phyloP scores from a whole-genome alignment of 495 filamentous ascomycete genomes.

The Viridothelium virens region DNA sequence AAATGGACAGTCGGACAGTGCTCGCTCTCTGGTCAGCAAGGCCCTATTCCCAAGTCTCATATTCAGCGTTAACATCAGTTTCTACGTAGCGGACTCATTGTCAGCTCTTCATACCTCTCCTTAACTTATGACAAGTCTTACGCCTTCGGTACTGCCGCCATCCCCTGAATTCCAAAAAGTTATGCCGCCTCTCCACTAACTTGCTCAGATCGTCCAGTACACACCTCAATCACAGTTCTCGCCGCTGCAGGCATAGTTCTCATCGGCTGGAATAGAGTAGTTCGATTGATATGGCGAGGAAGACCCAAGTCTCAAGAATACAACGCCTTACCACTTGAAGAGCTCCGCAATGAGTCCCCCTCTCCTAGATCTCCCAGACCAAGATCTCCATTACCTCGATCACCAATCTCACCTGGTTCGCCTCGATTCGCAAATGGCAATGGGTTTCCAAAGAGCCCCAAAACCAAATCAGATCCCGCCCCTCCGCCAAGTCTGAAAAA shows the following conservation, averaged over 20 bases:
- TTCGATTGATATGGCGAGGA: conserved; percentile 1
- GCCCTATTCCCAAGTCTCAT: not conserved
- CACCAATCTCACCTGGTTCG: not conserved
- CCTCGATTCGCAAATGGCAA: conserved; percentile 8
- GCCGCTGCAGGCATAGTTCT: conserved; percentile 22
- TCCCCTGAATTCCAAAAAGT: not conserved
- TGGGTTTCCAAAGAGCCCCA: not conserved
- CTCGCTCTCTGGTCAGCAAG: conserved; percentile 1
- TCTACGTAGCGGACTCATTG: conserved; percentile 12
- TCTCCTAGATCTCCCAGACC: conserved; percentile 15
- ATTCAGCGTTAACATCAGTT: not conserved
- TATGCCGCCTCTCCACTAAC: not conserved
- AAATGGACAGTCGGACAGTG: conserved; percentile 10
- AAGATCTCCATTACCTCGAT: conserved; percentile 19
- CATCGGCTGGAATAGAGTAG: conserved; percentile 18
- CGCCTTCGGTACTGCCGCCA: conserved; percentile 2
- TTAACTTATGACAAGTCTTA: conserved; percentile 4
- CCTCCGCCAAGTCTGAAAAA: conserved; percentile 17
- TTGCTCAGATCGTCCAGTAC: conserved; percentile 22
- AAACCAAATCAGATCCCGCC: not conserved
- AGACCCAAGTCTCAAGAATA: conserved; percentile 16
- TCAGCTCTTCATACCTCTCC: conserved; percentile 8
- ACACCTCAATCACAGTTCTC: conserved; percentile 28
- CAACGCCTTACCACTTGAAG: conserved; percentile 21
- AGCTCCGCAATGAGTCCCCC: conserved; percentile 13